Evolutionary conservation across 2,329 filamentous ascomycete genomes (phyloP).

Genomic region (Hymenoscyphus linearis): DNA sequence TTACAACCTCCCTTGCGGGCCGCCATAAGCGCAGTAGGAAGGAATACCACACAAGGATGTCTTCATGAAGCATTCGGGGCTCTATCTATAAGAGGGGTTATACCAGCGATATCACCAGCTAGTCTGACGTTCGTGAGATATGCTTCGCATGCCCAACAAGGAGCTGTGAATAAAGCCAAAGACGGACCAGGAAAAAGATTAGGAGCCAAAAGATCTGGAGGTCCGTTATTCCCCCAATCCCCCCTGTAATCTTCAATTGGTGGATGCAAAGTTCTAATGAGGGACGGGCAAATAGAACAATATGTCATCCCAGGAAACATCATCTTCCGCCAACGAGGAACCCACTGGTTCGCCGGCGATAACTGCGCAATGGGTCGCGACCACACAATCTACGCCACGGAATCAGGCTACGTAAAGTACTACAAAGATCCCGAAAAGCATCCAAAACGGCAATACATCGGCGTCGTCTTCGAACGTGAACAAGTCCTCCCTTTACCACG

Average conservation of each 20-base stretch:
- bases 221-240: constrained; percentile 37
- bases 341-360: constrained; percentile 90
- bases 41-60: constrained; percentile 19
- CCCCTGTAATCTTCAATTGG: neutral
- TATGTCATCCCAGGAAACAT: constrained; percentile 96
- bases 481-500: constrained; percentile 72
- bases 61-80: constrained; percentile 29
- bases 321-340: constrained; percentile 94
- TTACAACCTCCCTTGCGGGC: constrained; percentile 40
- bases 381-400: constrained; percentile 87
- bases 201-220: constrained; percentile 88
- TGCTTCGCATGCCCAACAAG: constrained; percentile 50
- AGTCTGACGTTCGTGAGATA: constrained; percentile 27
- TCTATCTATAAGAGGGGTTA: constrained; percentile 11
- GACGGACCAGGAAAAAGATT: constrained; percentile 77
- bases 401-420: constrained; percentile 90
- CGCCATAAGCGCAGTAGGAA: constrained; percentile 31
- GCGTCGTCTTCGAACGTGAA: constrained; percentile 78
- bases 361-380: constrained; percentile 94
- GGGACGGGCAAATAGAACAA: constrained; percentile 68
- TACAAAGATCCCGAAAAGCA: constrained; percentile 83
- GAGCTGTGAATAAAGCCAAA: constrained; percentile 65
- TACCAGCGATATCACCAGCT: neutral
- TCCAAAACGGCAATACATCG: constrained; percentile 89
- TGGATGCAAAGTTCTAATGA: neutral